Percentiles rank a stretch among this genome's conserved stretches.
Evolutionary conservation across 108 stramenopile species (phyloP).

Genomic region (Conticribra weissflogii): DNA sequence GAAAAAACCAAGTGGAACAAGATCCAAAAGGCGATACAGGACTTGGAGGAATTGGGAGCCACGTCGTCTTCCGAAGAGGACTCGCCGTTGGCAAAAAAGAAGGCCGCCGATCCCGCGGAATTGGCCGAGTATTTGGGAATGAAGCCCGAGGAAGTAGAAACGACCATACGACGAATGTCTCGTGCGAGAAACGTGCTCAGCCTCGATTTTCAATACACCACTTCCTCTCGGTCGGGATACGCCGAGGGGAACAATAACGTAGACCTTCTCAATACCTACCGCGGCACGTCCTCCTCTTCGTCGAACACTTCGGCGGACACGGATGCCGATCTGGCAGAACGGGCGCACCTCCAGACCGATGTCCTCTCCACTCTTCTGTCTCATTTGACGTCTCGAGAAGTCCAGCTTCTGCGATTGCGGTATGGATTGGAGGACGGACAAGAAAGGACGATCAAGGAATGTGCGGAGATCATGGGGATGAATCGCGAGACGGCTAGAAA

Average conservation of each 20-base stretch:
- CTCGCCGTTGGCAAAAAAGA: background rate
- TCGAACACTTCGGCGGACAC: no score
- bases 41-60: slow-evolving; percentile 44
- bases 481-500: slow-evolving; percentile 66
- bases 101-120: background rate
- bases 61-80: slow-evolving; percentile 41
- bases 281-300: no score
- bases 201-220: slow-evolving; percentile 73
- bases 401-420: slow-evolving; percentile 71
- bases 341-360: slow-evolving; percentile 75
- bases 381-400: slow-evolving; percentile 68
- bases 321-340: slow-evolving; percentile 73
- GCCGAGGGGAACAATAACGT: slow-evolving; percentile 15
- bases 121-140: slow-evolving; percentile 59
- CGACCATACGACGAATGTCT: slow-evolving; percentile 58
- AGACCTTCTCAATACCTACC: slow-evolving; percentile 21
- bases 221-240: slow-evolving; percentile 53
- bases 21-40: slow-evolving; percentile 45
- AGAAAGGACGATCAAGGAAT: slow-evolving; percentile 64
- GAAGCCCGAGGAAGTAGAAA: slow-evolving; percentile 48
- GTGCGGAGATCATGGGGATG: slow-evolving; percentile 81
- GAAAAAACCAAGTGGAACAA: no score
- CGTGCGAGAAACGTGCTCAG: slow-evolving; percentile 66
- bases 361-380: slow-evolving; percentile 70
- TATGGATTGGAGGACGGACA: slow-evolving; percentile 81